Conservation (phyloP, 495 filamentous ascomycete genomes). For the Daldinia bambusicola region DNA sequence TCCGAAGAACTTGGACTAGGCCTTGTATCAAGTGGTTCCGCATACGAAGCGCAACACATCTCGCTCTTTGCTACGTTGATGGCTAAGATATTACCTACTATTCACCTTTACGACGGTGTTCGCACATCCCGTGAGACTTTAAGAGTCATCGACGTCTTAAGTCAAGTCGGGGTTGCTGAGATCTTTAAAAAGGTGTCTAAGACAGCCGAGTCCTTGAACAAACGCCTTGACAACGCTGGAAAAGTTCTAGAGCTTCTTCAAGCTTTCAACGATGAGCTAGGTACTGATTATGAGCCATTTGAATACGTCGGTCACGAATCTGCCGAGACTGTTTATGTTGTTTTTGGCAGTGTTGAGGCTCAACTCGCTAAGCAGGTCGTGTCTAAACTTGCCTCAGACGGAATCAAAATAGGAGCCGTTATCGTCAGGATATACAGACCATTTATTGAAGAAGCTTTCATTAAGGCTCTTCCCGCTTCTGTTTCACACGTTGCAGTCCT, state of each 20-base stretch:
- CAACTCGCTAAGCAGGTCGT: conserved; percentile 86
- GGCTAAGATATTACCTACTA: conserved; percentile 79
- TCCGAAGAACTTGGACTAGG: conserved; percentile 93
- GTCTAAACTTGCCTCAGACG: conserved; percentile 72
- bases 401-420: conserved; percentile 82
- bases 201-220: conserved; percentile 68
- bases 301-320: conserved; percentile 90
- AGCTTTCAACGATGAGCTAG: conserved; percentile 90
- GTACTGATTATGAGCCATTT: conserved; percentile 90
- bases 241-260: conserved; percentile 79
- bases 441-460: conserved; percentile 92
- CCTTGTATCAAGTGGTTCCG: conserved; percentile 83
- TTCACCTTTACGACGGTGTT: conserved; percentile 94
- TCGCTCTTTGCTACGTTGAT: conserved; percentile 86
- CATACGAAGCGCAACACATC: conserved; percentile 95
- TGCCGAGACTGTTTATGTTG: conserved; percentile 83
- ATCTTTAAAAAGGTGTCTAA: conserved; percentile 75
- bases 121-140: conserved; percentile 85
- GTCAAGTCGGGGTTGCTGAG: conserved; percentile 73
- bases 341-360: conserved; percentile 90
- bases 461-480: conserved; percentile 78
- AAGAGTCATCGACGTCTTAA: conserved; percentile 84
- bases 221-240: conserved; percentile 76
- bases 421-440: conserved; percentile 94
- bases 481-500: conserved; percentile 76